Percentiles rank a stretch among this genome's conserved stretches.
These are phyloP conservation scores for Populus hybrid DNA, from an alignment of 441 rosid genomes.

Conservation along the genomic window DNA sequence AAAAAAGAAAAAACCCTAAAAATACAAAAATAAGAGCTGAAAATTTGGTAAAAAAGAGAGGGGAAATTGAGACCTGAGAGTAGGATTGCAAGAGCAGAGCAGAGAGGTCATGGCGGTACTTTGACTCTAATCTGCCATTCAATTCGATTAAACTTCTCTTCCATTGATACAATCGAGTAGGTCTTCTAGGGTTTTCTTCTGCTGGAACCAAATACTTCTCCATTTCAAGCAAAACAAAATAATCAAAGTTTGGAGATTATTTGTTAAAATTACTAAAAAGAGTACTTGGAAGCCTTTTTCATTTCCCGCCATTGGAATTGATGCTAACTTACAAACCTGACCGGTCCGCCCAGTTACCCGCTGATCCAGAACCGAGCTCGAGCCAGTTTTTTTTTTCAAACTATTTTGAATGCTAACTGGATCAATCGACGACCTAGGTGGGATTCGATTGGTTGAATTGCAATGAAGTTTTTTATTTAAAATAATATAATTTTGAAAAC, in stretches of 20 bases:
- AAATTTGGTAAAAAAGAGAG: not conserved
- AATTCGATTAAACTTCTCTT: conserved; percentile 56
- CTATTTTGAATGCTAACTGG: too few relatives aligned
- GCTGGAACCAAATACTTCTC: conserved; percentile 43
- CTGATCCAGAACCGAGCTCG: too few relatives aligned
- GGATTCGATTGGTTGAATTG: too few relatives aligned
- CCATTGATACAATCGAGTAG: conserved; percentile 36
- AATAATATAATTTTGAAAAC: too few relatives aligned
- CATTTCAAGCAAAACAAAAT: conserved; percentile 11
- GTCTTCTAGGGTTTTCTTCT: conserved; percentile 16
- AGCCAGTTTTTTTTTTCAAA: too few relatives aligned
- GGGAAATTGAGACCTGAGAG: conserved; percentile 43
- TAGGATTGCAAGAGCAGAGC: conserved; percentile 60
- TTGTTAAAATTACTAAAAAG: too few relatives aligned
- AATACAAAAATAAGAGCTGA: not conserved
- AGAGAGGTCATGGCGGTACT: conserved; percentile 52
- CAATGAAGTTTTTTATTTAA: too few relatives aligned
- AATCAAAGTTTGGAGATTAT: not conserved
- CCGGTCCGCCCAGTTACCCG: too few relatives aligned
- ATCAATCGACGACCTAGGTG: too few relatives aligned
- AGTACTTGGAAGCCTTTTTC: not conserved
- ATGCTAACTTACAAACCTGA: not conserved
- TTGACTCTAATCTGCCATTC: conserved; percentile 50
- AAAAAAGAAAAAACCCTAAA: not conserved
- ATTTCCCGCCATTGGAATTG: conserved; percentile 11